Evolutionary conservation across 2,329 filamentous ascomycete species (phyloP).

Genomic region (Nakataea oryzae): DNA sequence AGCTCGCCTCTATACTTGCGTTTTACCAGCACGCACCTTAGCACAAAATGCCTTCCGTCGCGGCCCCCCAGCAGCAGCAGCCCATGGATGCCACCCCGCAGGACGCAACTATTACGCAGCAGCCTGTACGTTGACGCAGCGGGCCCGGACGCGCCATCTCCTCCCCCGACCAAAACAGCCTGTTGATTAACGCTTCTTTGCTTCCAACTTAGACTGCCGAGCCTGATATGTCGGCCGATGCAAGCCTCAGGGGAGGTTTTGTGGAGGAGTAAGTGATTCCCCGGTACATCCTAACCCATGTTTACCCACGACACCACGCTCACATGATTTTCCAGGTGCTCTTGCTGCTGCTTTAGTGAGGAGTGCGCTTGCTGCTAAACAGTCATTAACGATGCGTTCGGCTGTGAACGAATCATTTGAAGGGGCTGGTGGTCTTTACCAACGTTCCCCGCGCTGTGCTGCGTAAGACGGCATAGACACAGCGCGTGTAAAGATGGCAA

Average conservation of each 20-base stretch:
- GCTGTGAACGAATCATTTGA: not conserved
- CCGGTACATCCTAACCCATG: not conserved
- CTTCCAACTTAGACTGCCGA: conserved; percentile 12
- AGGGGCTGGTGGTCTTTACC: no score
- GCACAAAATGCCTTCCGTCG: conserved; percentile 17
- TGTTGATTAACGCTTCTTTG: not conserved
- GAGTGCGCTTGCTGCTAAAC: conserved; percentile 17
- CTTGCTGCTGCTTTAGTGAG: conserved; percentile 19
- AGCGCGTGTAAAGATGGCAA: no score
- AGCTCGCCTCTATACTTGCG: not conserved
- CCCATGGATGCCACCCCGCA: conserved; percentile 17
- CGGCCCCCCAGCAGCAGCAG: conserved; percentile 17
- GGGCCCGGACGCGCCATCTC: not conserved
- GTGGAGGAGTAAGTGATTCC: conserved; percentile 13
- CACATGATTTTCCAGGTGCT: conserved; percentile 6
- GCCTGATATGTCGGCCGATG: conserved; percentile 12
- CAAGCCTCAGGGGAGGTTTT: conserved; percentile 18
- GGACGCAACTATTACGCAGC: conserved; percentile 15
- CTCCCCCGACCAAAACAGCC: not conserved
- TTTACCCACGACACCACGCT: not conserved
- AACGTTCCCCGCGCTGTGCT: no score
- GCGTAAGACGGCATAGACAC: no score
- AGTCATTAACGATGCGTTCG: not conserved
- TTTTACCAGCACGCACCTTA: not conserved
- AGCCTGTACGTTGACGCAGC: conserved; percentile 14